Conservation (phyloP, 2,329 filamentous ascomycete species). For the Beauveria australis region DNA sequence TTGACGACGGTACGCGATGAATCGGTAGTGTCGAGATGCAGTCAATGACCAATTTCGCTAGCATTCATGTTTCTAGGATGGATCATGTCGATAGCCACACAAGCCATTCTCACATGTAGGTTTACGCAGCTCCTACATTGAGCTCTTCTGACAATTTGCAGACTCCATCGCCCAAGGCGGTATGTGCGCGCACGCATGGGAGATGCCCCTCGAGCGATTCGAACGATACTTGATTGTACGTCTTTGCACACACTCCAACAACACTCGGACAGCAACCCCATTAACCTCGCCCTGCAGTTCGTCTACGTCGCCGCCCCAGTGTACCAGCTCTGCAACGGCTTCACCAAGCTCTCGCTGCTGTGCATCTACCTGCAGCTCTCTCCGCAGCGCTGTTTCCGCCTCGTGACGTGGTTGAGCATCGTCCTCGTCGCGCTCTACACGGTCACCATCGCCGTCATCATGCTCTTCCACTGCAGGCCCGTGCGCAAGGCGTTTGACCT, state of each 20-base stretch:
- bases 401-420: conserved; percentile 21
- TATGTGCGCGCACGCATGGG: conserved; percentile 17
- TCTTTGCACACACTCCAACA: neutral
- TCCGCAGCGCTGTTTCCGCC: conserved; percentile 24
- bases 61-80: conserved; percentile 21
- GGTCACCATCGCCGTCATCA: conserved; percentile 17
- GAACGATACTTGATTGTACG: conserved; percentile 17
- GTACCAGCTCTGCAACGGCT: conserved; percentile 26
- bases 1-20: conserved; percentile 18
- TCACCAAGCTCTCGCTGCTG: conserved; percentile 29
- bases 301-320: conserved; percentile 20
- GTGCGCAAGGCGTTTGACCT: conserved; percentile 18
- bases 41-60: conserved; percentile 12
- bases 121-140: too few species aligned
- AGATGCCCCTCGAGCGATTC: conserved; percentile 16
- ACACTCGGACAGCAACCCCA: too few species aligned
- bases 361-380: conserved; percentile 29
- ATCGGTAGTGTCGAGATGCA: neutral
- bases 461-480: conserved; percentile 19
- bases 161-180: conserved; percentile 14
- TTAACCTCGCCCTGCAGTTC: conserved; percentile 1
- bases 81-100: conserved; percentile 15
- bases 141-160: neutral
- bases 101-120: conserved; percentile 14
- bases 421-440: conserved; percentile 24